Evolutionary conservation across 768 basidiomycete genomes (phyloP).

Genomic region (Daedaleopsis sinensis): DNA sequence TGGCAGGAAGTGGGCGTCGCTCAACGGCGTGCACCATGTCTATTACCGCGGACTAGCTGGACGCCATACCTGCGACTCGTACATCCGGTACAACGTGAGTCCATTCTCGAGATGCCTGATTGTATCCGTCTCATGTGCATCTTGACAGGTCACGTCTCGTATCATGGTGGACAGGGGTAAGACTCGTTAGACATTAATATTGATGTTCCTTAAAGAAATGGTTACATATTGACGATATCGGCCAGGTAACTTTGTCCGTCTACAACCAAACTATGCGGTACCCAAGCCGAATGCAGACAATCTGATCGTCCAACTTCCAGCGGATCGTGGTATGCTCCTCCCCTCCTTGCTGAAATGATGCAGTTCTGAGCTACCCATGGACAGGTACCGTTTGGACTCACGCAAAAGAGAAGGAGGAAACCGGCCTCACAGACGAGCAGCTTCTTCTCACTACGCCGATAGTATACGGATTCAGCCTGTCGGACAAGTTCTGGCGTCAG

Average conservation of each 20-base stretch:
- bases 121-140: not conserved
- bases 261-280: slow-evolving; percentile 54
- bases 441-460: slow-evolving; percentile 55
- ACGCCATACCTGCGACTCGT: slow-evolving; percentile 28
- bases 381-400: not conserved
- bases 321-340: not conserved
- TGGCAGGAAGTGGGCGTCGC: slow-evolving; percentile 58
- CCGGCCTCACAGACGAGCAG: slow-evolving; percentile 44
- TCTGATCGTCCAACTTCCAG: not conserved
- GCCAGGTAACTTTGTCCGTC: slow-evolving; percentile 49
- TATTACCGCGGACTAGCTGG: slow-evolving; percentile 38
- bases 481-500: slow-evolving; percentile 62
- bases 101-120: not conserved
- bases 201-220: too few relatives aligned
- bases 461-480: slow-evolving; percentile 62
- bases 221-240: not conserved
- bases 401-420: not conserved
- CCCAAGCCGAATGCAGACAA: slow-evolving; percentile 33
- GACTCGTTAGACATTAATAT: not conserved
- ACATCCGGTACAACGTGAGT: slow-evolving; percentile 50
- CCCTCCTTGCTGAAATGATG: not conserved
- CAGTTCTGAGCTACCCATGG: not conserved
- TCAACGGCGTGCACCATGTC: slow-evolving; percentile 59
- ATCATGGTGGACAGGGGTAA: slow-evolving; percentile 63
- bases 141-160: slow-evolving; percentile 50